Percentiles rank a stretch among this genome's conserved stretches.
Conservation (phyloP, 176 grass and related monocot species). For the Oryza punctata region DNA sequence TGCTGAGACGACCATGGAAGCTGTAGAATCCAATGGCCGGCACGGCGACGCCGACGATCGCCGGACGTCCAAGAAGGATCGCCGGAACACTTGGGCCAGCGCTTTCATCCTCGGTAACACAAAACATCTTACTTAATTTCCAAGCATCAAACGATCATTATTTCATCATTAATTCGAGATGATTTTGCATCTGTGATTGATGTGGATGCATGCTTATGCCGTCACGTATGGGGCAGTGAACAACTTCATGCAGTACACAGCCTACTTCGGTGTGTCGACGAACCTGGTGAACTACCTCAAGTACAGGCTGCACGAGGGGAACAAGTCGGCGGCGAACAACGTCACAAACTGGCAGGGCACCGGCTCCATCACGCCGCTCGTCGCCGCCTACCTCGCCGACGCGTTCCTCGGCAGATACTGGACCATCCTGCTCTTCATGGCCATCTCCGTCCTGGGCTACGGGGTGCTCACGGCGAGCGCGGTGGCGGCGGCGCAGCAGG, state of each 20-base stretch:
- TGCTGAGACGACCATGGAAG: slow-evolving; percentile 32
- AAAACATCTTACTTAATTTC: too few species aligned
- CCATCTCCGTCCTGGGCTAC: slow-evolving; percentile 39
- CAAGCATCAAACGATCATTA: neutral
- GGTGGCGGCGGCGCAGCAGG: slow-evolving; percentile 17
- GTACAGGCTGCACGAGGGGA: slow-evolving; percentile 45
- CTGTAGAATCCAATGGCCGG: slow-evolving; percentile 33
- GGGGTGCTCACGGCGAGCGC: slow-evolving; percentile 43
- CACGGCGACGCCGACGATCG: neutral
- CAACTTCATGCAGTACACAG: slow-evolving; percentile 32
- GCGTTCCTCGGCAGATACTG: slow-evolving; percentile 60
- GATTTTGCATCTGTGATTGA: neutral
- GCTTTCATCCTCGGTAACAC: slow-evolving; percentile 40
- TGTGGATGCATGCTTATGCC: neutral
- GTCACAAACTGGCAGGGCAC: slow-evolving; percentile 64
- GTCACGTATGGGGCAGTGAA: slow-evolving; percentile 18
- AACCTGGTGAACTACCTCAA: slow-evolving; percentile 65
- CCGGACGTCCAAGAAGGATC: slow-evolving; percentile 34
- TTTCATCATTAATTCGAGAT: neutral
- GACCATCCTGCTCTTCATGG: slow-evolving; percentile 49
- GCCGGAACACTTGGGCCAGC: slow-evolving; percentile 36
- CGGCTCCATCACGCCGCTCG: slow-evolving; percentile 38
- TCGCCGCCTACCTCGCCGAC: slow-evolving; percentile 59
- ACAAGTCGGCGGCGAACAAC: slow-evolving; percentile 47
- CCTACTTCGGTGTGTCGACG: slow-evolving; percentile 46